Base-by-base conservation (phyloP, 495 filamentous ascomycete species). In the Xylaria sp. region DNA sequence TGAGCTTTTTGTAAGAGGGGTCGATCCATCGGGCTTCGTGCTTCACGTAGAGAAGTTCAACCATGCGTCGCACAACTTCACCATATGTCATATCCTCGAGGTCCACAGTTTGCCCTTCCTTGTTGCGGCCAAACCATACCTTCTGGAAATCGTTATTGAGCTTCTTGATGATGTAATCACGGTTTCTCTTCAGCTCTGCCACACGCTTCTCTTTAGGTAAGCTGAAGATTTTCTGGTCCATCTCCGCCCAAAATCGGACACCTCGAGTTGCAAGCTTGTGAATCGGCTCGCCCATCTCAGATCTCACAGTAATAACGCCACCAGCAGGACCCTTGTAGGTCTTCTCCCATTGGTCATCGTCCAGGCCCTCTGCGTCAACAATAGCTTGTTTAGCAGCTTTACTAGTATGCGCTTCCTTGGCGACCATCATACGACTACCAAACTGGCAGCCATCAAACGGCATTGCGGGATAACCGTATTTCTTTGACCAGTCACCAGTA, bases 221-320 rank as follows among this genome's bases (percentile, higher is more conserved):
- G 81, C 90, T 93, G 88, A 99, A 99, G 74, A 99, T 97, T 78
- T 95, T 97, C 79, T 93, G 88, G 75, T 99, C 96, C 93, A 99
- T 97, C 80, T 99, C 96, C 68, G 93, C 91, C 96, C 96, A 99
- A 82, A 99, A 96, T 52, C 88, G 83, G 37, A 99, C 94, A 85
- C 96, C 96, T 53, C 96, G 89, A 31, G 96, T 99, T 29, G 96
- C 96, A 69, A 99, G 86, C 83, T 98, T 98, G 85, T 99, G 96
- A 71, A 99, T 99, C 12, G 96, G 96, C 84, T 99, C 96, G 46
- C 96, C 96, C 96, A 99, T 99, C 80, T 99, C 96, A 6, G 96
- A 99, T 67, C 93, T 86, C 50, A 99, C 95, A n/a, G 96, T 98
- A 75, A 99, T 93, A 37, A 99, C 91, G 76, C 96, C 96, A 77